Evolutionary conservation across 495 filamentous ascomycete genomes (phyloP), one percentile per base, ranked within the genome.

Genomic region (Ascobolus immersus): DNA sequence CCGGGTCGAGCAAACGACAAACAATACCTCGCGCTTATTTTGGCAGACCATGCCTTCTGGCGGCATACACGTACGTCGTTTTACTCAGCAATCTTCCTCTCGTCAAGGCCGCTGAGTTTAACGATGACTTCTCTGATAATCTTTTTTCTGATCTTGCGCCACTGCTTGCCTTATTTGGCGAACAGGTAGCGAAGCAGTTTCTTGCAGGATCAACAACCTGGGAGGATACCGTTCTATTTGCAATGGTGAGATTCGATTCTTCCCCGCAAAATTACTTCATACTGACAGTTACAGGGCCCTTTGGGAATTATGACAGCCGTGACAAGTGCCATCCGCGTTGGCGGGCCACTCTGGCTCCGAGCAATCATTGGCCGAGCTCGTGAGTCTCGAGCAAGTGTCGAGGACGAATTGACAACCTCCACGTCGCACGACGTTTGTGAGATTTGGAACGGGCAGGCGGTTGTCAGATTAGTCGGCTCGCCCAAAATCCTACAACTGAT

Each of bases 321-420:
- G 13, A 22, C 17, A 14, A 23, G 15, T 4, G 33, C 33, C 10
- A 23, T 34, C 14, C n/a, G 33, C 5, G 22, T 34, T 15, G 32
- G 37, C 15, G 38, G 44, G 3, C 30, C 17, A 12, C 34, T 35
- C 8, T 42, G 37, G 30, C 21, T 50, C 4, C 48, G 48, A 23
- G 44, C 39, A 18, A 4, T 52, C 0, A 33, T 52, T 4, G 50
- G 50, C 1, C 37, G 50, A 1, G 42, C 42, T 2, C 36, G 43
- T 7, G 50, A 53, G 34, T 47, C 38, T 19, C 31, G 22, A 5
- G 46, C 49, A 0, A 33, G 33, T 5, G 49, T 28, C 1, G 50
- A 53, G 23, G 26, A 45, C 13, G 47, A 52, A 26, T 26, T 53
- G 12, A 52, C 50, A 49, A 47, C 42, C 4, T 52, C 50, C 3